These are phyloP conservation scores for Aphanomyces astaci DNA, from an alignment of 352 stramenopile genomes.

Conservation along the genomic window DNA sequence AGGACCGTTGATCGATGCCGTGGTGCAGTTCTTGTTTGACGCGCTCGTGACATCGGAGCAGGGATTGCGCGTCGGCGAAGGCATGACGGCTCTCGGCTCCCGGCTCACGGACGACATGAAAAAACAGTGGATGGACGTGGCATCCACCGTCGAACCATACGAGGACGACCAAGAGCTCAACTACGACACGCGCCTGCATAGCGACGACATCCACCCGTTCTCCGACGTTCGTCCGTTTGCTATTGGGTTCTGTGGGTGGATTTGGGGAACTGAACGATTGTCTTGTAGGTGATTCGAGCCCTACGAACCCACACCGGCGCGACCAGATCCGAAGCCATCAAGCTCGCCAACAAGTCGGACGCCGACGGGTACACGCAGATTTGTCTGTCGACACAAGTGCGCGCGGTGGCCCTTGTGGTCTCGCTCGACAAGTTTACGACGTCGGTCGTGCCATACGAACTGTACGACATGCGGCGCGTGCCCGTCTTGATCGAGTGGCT, in stretches of 20 bases:
- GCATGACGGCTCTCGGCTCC: slow-evolving; percentile 49
- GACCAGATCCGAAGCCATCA: slow-evolving; percentile 41
- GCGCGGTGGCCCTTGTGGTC: slow-evolving; percentile 40
- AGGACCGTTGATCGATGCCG: slow-evolving; percentile 57
- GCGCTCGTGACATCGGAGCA: slow-evolving; percentile 56
- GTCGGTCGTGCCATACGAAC: slow-evolving; percentile 30
- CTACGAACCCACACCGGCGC: slow-evolving; percentile 48
- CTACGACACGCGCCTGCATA: slow-evolving; percentile 70
- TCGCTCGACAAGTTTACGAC: slow-evolving; percentile 52
- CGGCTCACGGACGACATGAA: neutral
- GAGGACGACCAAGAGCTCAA: slow-evolving; percentile 1
- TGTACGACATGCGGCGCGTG: neutral
- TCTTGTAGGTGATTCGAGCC: slow-evolving; percentile 41
- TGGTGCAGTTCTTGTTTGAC: slow-evolving; percentile 70
- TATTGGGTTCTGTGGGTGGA: neutral
- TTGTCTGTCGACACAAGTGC: slow-evolving; percentile 35
- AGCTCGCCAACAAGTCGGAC: slow-evolving; percentile 52
- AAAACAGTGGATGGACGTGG: slow-evolving; percentile 5
- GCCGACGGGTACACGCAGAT: slow-evolving; percentile 46
- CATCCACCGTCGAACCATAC: slow-evolving; percentile 18
- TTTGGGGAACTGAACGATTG: neutral
- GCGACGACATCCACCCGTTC: slow-evolving; percentile 75
- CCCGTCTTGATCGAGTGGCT: slow-evolving; percentile 59
- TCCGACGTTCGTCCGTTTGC: slow-evolving; percentile 30
- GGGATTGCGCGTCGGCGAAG: slow-evolving; percentile 58